Evolutionary conservation across 2,329 filamentous ascomycete genomes (phyloP), one percentile per base, ranked within the genome.

Genomic region (Sclerotinia minor): DNA sequence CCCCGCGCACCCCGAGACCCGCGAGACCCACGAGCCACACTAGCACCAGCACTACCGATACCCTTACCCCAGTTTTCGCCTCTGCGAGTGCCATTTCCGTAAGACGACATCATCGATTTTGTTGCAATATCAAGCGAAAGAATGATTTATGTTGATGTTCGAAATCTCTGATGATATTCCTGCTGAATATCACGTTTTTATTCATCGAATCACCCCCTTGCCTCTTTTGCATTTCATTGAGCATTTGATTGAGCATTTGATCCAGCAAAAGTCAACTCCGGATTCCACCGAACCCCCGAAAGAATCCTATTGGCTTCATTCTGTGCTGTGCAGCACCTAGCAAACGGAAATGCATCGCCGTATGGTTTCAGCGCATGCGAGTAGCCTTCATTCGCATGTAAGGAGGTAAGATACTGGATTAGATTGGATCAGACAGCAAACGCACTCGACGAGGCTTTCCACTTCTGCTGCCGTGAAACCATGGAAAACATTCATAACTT

Each of bases 1-100:
- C 29, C 29, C 29, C 29, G 29, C 29, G 29, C 32, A 5, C 32
- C 32, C 5, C 32, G 3, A 35, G 32, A 5, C 32, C 32, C 32
- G 44, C 45, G 3, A 26, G 38, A 32, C 32, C 49, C 61, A 54
- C 45, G 11, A 49, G 45, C 32, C n/a, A 17, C 17, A 52, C 41
- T 26, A 58, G 52, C 17, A 52, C 41, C 21, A 58, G 52, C 9
- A 3, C 7, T 60, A 29, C 29, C 29, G 29, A 29, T 29, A 66
- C 47, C 64, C 64, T 41, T 29, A 66, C 47, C 64, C 64, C 52
- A n/a, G 17, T n/a, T 47, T 24, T 29, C 17, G 44, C 24, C 54
- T 32, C 54, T 32, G 5, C n/a, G 6, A 21, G 8, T n/a, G 21
- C 32, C n/a, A 29, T 15, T 17, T 57, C 32, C 58, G 11, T 21